phyloP scores from a whole-genome alignment of 2,329 filamentous ascomycete genomes.

The Blumeriella jaapii region DNA sequence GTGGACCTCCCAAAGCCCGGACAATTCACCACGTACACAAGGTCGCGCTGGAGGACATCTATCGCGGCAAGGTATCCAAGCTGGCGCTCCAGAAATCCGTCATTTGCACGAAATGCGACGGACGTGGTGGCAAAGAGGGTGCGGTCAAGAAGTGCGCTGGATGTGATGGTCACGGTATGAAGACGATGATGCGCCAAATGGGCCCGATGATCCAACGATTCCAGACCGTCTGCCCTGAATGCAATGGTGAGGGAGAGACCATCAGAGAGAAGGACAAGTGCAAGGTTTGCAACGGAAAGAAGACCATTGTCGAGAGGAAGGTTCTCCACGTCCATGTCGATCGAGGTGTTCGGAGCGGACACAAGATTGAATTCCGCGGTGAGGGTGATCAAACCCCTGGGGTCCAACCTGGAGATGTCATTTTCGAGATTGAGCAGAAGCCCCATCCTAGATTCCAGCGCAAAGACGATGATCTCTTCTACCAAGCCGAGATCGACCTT shows the following conservation, averaged over 20 bases:
- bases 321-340: slow-evolving; percentile 97
- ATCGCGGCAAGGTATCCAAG: slow-evolving; percentile 96
- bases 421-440: slow-evolving; percentile 99
- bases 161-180: slow-evolving; percentile 93
- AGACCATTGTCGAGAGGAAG: slow-evolving; percentile 95
- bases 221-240: slow-evolving; percentile 98
- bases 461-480: slow-evolving; percentile 92
- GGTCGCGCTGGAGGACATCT: slow-evolving; percentile 94
- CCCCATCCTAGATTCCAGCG: slow-evolving; percentile 92
- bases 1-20: slow-evolving; percentile 76
- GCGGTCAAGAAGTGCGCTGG: slow-evolving; percentile 87
- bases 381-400: slow-evolving; percentile 95
- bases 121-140: slow-evolving; percentile 91
- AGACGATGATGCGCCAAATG: slow-evolving; percentile 99
- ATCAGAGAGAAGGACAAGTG: slow-evolving; percentile 96
- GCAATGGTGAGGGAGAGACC: slow-evolving; percentile 91
- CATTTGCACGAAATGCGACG: slow-evolving; percentile 90
- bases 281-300: slow-evolving; percentile 95
- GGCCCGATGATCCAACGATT: slow-evolving; percentile 99
- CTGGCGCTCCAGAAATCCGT: slow-evolving; percentile 94
- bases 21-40: slow-evolving; percentile 99
- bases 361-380: slow-evolving; percentile 93
- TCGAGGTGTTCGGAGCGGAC: slow-evolving; percentile 82
- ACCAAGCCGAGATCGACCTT: slow-evolving; percentile 89
- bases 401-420: slow-evolving; percentile 86